phyloP scores from a whole-genome alignment of 805 yeast species.

The Blastobotrys terrestris region DNA sequence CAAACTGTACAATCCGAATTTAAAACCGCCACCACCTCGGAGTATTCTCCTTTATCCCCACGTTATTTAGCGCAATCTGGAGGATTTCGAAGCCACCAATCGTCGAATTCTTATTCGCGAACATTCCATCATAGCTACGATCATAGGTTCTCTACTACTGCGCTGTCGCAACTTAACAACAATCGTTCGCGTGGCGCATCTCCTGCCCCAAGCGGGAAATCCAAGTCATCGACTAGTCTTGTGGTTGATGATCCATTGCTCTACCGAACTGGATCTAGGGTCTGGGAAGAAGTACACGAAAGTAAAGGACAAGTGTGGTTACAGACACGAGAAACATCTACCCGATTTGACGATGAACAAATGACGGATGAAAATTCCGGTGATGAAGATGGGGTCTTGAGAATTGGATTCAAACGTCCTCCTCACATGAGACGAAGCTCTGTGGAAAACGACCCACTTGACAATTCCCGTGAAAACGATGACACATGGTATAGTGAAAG shows the following conservation, averaged over 20 bases:
- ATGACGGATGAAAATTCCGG: slow-evolving; percentile 1
- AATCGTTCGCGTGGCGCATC: not conserved
- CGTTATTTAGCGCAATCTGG: not conserved
- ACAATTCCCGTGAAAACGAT: not conserved
- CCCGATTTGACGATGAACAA: slow-evolving; percentile 7
- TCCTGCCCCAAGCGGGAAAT: not conserved
- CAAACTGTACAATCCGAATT: not conserved
- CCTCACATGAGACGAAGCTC: not conserved
- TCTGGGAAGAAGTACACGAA: slow-evolving; percentile 24
- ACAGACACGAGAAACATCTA: slow-evolving; percentile 13
- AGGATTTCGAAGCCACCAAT: not conserved
- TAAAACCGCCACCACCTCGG: not conserved
- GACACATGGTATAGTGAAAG: slow-evolving; percentile 8
- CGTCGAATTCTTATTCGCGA: not conserved
- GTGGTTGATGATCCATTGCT: slow-evolving; percentile 8
- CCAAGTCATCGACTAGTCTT: not conserved
- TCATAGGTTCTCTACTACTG: slow-evolving; percentile 11
- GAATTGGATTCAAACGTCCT: not conserved
- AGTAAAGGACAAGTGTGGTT: slow-evolving; percentile 20
- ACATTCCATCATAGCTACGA: slow-evolving; percentile 10
- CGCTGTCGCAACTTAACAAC: slow-evolving; percentile 1
- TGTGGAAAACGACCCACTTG: not conserved
- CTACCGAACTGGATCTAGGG: slow-evolving; percentile 24
- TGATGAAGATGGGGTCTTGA: not conserved
- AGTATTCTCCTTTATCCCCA: slow-evolving; percentile 1